A percentile compares a stretch with the other conserved stretches of the same genome.
Evolutionary conservation across 495 filamentous ascomycete genomes (phyloP).

Genomic region (Hapsidospora chrysogenum): DNA sequence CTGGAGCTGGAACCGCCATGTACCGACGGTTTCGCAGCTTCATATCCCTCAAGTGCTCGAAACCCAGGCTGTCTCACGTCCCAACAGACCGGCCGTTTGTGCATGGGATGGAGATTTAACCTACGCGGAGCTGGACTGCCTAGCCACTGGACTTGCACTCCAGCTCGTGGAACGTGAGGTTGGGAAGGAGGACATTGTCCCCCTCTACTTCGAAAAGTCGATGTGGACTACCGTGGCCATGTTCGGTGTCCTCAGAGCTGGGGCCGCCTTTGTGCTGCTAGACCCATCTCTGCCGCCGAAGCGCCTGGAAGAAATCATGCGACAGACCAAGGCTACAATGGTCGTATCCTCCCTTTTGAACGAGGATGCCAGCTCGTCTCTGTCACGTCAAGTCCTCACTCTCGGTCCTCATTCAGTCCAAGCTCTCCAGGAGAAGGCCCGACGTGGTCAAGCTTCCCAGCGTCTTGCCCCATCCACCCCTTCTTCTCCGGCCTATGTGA

Average conservation of each 20-base stretch:
- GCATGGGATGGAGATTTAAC: conserved; percentile 40
- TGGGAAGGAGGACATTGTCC: conserved; percentile 23
- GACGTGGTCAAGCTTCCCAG: no score
- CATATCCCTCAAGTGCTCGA: conserved; percentile 11
- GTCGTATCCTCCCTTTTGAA: neutral
- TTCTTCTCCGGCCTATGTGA: conserved; percentile 1
- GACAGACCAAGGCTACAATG: neutral
- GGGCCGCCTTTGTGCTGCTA: neutral
- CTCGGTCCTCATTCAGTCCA: neutral
- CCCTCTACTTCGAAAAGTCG: conserved; percentile 26
- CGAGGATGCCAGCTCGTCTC: neutral
- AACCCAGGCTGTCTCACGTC: conserved; percentile 5
- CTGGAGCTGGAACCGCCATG: neutral
- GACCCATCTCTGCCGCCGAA: neutral
- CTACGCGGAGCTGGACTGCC: conserved; percentile 28
- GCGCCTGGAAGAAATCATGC: neutral
- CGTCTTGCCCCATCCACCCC: no score
- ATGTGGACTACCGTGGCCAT: conserved; percentile 8
- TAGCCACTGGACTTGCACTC: conserved; percentile 25
- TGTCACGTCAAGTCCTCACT: neutral
- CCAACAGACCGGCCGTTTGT: conserved; percentile 8
- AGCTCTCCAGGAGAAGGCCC: no score
- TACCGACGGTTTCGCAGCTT: conserved; percentile 4
- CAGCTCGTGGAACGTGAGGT: conserved; percentile 19
- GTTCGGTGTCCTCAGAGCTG: conserved; percentile 9